Conservation (phyloP, 257 asterid genomes). For the Forsythia suspensa region DNA sequence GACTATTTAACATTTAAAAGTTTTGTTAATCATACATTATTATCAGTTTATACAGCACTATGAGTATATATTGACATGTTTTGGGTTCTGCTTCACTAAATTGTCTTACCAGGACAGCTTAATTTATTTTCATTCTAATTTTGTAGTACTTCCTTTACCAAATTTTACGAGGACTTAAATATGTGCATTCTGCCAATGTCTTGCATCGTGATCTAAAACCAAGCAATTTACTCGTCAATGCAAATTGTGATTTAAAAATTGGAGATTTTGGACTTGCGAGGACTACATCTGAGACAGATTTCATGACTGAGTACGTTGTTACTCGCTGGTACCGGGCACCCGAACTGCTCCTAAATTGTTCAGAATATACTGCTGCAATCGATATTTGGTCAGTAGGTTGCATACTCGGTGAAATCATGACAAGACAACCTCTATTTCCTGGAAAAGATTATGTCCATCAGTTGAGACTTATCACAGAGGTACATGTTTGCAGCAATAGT, state of each 20-base stretch:
- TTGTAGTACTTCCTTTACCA: constrained; percentile 95
- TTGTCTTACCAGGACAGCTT: not conserved
- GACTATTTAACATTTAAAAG: not conserved
- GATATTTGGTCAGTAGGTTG: constrained; percentile 99
- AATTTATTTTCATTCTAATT: constrained; percentile 20
- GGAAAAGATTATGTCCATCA: constrained; percentile 97
- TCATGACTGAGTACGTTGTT: constrained; percentile 99
- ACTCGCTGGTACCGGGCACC: constrained; percentile 99
- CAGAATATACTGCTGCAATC: constrained; percentile 94
- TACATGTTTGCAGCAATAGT: constrained; percentile 17
- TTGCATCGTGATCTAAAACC: constrained; percentile 98
- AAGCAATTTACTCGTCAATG: constrained; percentile 83
- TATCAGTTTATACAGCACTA: not conserved
- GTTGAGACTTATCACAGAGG: constrained; percentile 95
- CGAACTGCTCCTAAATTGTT: constrained; percentile 90
- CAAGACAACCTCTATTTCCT: constrained; percentile 89
- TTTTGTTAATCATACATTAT: not conserved
- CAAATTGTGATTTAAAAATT: constrained; percentile 83
- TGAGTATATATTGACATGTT: not conserved
- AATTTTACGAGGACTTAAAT: constrained; percentile 87
- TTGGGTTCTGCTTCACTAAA: not conserved
- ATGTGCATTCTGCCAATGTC: constrained; percentile 90
- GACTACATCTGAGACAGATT: constrained; percentile 97
- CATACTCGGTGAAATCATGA: constrained; percentile 94
- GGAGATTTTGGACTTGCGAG: constrained; percentile 98